Evolutionary conservation across 2,329 filamentous ascomycete genomes (phyloP), one percentile per base, ranked within the genome.

Genomic region (Aspergillus flavus): DNA sequence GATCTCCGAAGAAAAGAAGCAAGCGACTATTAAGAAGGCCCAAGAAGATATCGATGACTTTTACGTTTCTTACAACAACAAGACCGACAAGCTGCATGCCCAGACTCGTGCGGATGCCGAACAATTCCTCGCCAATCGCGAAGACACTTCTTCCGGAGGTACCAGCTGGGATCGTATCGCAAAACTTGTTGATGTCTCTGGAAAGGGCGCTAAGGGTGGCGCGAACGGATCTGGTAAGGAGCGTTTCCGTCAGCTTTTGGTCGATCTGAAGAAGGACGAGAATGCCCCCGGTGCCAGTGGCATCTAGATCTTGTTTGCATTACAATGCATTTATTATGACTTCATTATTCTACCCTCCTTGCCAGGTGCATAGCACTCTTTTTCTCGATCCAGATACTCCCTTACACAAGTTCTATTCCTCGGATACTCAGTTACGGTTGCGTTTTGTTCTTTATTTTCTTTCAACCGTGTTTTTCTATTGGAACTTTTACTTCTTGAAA

Each of bases 101-200:
- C 92, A 96, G 83, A 95, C 94, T 61, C 88, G 90, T 73, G 91
- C 91, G 78, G 95, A 99, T 72, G 95, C 94, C 7, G 94, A 98
- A 74, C 89, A 97, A 75, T 99, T 98, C 80, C 82, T 98, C 54
- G 89, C 87, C 60, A 93, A 85, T 78, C 88, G 94, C 64, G 94
- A 99, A 78, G 94, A 98, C 78, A 97, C 94, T 45, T 92, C 93
- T 28, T 92, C 92, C 12, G 95, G 95, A 57, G 95, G 95, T 66
- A 99, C 95, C 6, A 96, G 92, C 85, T 99, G 95, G 95, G 95
- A 99, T 82, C 90, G 95, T 70, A 98, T 99, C 75, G 91, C 94
- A 28, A 99, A 98, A 83, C 80, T 99, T 71, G 94, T 98, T n/a
- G 95, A 99, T 80, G 81, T 99, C 68, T 97, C 93, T 73, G 95